Evolutionary conservation across 2,329 filamentous ascomycete species (phyloP).

Genomic region (Botrytis squamosa): DNA sequence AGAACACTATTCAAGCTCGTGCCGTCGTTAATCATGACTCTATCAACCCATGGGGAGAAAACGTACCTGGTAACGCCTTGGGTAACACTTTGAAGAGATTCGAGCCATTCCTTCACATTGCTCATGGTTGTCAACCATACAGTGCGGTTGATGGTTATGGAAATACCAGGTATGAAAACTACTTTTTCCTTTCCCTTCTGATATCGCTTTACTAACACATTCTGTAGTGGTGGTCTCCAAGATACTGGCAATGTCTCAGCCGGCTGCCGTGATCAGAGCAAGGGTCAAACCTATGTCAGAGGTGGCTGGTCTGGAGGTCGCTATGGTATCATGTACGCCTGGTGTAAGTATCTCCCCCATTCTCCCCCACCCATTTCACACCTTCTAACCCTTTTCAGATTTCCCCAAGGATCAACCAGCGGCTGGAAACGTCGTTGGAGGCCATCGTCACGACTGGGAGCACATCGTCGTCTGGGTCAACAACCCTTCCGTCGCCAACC

Average conservation of each 20-base stretch:
- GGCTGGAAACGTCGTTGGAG: neutral
- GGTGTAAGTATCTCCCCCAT: neutral
- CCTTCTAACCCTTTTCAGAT: neutral
- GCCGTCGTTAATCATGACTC: neutral
- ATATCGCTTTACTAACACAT: neutral
- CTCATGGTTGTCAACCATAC: conserved; percentile 2
- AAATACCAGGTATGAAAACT: neutral
- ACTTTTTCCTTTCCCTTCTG: neutral
- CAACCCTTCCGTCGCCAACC: neutral
- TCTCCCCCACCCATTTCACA: too few relatives aligned
- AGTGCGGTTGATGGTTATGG: neutral
- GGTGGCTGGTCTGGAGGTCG: neutral
- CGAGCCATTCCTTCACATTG: neutral
- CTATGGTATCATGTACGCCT: conserved; percentile 4
- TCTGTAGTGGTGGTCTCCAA: neutral
- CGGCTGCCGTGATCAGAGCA: neutral
- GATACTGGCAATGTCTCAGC: neutral
- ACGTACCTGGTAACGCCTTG: neutral
- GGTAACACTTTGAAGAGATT: neutral
- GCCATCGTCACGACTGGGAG: conserved; percentile 3
- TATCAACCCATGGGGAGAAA: neutral
- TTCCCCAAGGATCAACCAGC: neutral
- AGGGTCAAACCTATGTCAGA: neutral
- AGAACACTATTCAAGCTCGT: neutral
- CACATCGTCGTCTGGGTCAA: neutral